Base-by-base conservation (phyloP, 106 monocot genomes). In the Platanthera zijinensis region DNA sequence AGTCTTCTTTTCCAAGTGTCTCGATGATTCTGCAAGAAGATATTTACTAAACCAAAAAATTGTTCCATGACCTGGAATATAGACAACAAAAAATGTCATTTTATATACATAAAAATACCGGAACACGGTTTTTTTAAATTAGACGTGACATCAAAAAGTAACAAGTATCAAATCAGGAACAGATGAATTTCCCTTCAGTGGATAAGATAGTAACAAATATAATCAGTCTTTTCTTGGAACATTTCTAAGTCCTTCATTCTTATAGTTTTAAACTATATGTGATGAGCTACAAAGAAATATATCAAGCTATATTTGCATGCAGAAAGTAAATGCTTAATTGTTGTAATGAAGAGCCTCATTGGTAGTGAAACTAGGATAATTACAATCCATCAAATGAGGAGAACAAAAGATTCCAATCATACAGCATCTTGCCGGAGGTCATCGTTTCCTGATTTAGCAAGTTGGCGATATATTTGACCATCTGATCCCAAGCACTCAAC, bases 361-460 rank as follows among this genome's bases (percentile, higher is more conserved):
- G 73, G 52, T 18, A 22, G 11, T 18, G 51, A 11, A 74, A 52
- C 32, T 5, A 13, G 10, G 46, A 15, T 5, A 8, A 28, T 8
- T 8, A 18, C 18, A 67, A 64, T 45, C 62, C 61, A 74, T 14
- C 13, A 78, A 56, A 74, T 68, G 12, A 61, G 50, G 25, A 52
- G 56, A 32, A 7, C 78, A 53, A 56, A 56, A 18, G 30, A 8
- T 61, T 75, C 8, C 11, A 72, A 71, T 66, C 84, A 71, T 91
- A 99, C 97, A 82, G 97, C 97, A 99, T 99, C 97, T 88, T 99
- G 93, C 47, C 97, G 87, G 6, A 99, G 80, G 78, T 99, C 97
- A 80, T 99, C 97, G 84, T 99, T 99, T 76, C 97, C 97, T 84
- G 97, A 99, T 86, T 99, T 99, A 57, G 97, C 97, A 63, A 99